Evolutionary conservation across 805 yeast genomes (phyloP).

Genomic region (Sugiyamaella lignohabitans): DNA sequence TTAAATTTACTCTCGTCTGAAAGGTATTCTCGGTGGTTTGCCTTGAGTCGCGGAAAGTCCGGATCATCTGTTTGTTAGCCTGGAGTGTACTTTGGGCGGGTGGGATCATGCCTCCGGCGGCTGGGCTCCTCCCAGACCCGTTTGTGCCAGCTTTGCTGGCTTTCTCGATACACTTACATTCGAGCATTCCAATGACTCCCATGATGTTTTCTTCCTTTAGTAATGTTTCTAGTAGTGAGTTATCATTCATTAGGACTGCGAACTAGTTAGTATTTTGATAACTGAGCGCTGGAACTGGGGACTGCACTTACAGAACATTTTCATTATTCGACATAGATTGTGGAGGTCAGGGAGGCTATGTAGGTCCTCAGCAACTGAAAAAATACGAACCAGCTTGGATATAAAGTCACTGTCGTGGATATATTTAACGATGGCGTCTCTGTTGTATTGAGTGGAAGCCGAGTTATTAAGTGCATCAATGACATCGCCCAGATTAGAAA

Average conservation of each 20-base stretch:
- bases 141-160: background rate
- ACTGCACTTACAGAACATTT: conserved; percentile 35
- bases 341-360: conserved; percentile 53
- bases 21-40: conserved; percentile 68
- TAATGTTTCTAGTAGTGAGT: conserved; percentile 50
- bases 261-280: background rate
- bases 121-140: background rate
- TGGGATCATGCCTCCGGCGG: background rate
- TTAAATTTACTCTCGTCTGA: conserved; percentile 54
- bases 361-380: conserved; percentile 49
- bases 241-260: conserved; percentile 64
- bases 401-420: conserved; percentile 52
- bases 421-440: conserved; percentile 52
- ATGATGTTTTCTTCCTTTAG: conserved; percentile 46
- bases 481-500: conserved; percentile 46
- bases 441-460: conserved; percentile 54
- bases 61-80: conserved; percentile 63
- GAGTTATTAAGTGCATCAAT: conserved; percentile 54
- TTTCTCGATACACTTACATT: conserved; percentile 34
- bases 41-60: conserved; percentile 71
- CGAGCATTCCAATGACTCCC: conserved; percentile 73
- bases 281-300: background rate
- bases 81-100: background rate
- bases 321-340: conserved; percentile 63
- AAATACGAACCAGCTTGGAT: conserved; percentile 43